A percentile compares a stretch with the other conserved stretches of the same genome.
Conservation (phyloP, 495 filamentous ascomycete species). For the Xylaria curta region DNA sequence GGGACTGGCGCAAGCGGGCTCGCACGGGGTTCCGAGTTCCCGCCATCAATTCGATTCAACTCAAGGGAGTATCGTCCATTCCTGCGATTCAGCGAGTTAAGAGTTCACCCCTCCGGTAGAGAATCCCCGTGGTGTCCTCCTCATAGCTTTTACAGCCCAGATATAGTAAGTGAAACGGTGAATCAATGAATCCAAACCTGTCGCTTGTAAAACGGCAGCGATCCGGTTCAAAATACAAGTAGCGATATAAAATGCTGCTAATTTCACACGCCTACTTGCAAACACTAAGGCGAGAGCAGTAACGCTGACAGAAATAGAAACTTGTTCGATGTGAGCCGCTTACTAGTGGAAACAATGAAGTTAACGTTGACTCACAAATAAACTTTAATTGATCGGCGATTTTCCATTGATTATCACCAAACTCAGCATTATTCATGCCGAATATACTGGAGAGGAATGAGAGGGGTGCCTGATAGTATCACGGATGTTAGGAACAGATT, state of each 20-base stretch:
- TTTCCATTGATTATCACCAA: slow-evolving; percentile 20
- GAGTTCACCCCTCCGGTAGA: not conserved
- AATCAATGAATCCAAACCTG: not conserved
- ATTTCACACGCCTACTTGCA: slow-evolving; percentile 12
- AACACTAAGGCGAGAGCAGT: not conserved
- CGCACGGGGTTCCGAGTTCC: no score
- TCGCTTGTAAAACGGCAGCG: not conserved
- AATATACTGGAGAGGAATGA: slow-evolving; percentile 29
- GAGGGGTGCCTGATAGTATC: slow-evolving; percentile 3
- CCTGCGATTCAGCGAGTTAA: not conserved
- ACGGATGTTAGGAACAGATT: not conserved
- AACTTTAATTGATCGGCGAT: slow-evolving; percentile 9
- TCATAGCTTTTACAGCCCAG: not conserved
- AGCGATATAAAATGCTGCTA: not conserved
- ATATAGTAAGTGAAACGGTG: not conserved
- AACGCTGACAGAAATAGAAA: slow-evolving; percentile 8
- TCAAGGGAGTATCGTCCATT: not conserved
- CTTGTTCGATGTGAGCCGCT: not conserved
- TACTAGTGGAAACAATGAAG: not conserved
- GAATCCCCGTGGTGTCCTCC: not conserved
- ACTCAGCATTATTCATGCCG: slow-evolving; percentile 27
- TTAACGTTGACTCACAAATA: not conserved
- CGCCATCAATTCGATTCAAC: not conserved
- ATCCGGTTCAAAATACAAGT: not conserved
- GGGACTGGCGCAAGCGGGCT: no score